A percentile compares a stretch with the other conserved stretches of the same genome.
These are phyloP conservation scores for Scytalidium lignicola DNA, from an alignment of 2,329 filamentous ascomycete species.

Conservation along the genomic window DNA sequence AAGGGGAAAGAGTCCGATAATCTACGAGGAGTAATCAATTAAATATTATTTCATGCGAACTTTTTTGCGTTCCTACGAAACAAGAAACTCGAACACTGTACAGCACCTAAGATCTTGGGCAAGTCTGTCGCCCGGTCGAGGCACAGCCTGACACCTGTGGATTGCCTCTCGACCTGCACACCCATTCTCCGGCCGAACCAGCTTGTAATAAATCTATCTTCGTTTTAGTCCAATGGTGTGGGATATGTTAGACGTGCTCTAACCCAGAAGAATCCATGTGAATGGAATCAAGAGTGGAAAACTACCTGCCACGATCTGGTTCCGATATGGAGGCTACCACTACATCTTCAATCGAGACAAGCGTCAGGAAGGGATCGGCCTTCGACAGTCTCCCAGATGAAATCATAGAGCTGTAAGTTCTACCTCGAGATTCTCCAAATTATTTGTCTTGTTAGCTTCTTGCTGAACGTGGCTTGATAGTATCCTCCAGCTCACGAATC, in stretches of 20 bases:
- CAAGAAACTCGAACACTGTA: no score
- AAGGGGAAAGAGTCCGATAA: no score
- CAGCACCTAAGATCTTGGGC: no score
- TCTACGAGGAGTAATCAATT: no score
- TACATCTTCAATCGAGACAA: background rate
- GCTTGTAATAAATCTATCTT: no score
- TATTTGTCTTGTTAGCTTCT: slow-evolving; percentile 15
- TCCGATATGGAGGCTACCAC: background rate
- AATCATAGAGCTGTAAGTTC: slow-evolving; percentile 62
- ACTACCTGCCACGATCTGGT: background rate
- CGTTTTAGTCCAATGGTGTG: background rate
- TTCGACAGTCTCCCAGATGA: slow-evolving; percentile 60
- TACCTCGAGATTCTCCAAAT: slow-evolving; percentile 4
- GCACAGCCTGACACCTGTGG: no score
- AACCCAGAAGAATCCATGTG: background rate
- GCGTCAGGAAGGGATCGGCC: slow-evolving; percentile 9
- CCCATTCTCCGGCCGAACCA: no score
- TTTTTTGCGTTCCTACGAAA: no score
- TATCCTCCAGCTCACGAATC: slow-evolving; percentile 55
- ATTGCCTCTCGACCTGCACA: no score
- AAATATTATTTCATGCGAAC: no score
- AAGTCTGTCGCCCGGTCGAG: no score
- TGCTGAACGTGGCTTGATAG: no score
- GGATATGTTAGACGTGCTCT: background rate
- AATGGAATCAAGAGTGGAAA: background rate